A percentile compares a stretch with the other conserved stretches of the same genome.
Evolutionary conservation across 768 basidiomycete genomes (phyloP).

Genomic region (Lactarius indigo): DNA sequence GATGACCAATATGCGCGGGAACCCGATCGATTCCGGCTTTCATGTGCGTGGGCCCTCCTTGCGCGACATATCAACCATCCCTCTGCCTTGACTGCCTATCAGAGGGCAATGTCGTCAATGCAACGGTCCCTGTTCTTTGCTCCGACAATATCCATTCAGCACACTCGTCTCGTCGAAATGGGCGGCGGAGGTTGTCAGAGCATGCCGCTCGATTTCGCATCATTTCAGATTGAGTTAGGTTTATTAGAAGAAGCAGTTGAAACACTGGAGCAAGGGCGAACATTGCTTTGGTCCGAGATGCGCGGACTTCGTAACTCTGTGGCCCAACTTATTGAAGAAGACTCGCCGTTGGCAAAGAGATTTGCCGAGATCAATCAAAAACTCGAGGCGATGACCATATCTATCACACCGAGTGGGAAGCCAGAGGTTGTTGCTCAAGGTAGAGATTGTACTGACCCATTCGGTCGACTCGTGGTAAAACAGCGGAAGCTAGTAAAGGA

Average conservation of each 20-base stretch:
- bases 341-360: neutral
- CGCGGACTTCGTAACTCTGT: neutral
- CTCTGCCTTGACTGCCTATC: neutral
- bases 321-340: neutral
- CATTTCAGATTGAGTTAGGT: neutral
- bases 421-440: neutral
- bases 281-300: neutral
- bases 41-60: neutral
- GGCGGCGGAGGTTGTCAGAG: neutral
- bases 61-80: neutral
- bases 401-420: neutral
- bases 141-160: neutral
- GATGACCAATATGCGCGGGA: neutral
- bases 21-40: neutral
- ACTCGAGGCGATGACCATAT: neutral
- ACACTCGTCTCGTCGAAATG: neutral
- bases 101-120: neutral
- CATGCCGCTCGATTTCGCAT: neutral
- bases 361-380: neutral
- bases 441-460: neutral
- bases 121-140: neutral
- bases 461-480: neutral
- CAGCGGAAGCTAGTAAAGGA: neutral
- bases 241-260: neutral
- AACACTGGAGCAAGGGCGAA: slow-evolving; percentile 5